Evolutionary conservation across 1,284 basidiomycete genomes (phyloP), one percentile per base, ranked within the genome.

Genomic region (Ganoderma lucidum): DNA sequence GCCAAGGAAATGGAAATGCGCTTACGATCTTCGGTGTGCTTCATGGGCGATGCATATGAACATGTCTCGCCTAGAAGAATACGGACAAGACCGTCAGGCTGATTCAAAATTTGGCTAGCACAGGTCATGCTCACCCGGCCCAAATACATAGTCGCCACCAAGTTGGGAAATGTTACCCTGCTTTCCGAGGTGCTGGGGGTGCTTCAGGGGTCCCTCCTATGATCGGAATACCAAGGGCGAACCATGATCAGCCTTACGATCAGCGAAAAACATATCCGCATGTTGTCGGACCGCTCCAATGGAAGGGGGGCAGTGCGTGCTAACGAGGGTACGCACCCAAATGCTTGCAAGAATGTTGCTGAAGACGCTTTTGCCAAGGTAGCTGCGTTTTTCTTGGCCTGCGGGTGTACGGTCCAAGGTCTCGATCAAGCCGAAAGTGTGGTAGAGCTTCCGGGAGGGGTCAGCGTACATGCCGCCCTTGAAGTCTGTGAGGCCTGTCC

Each of bases 61-160:
- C 88, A 89, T 35, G 73, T 73, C 48, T 75, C 64, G 32, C 77
- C 81, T 79, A 45, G 23, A 41, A 41, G 37, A 15, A 37, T n/a
- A 58, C 53, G n/a, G 56, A 59, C 41, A 6, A 35, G 41, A 55
- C 6, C 5, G 35, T 58, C n/a, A 44, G 39, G 14, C n/a, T 32
- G 6, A 12, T 19, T 12, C 44, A 23, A 6, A 14, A 28, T 9
- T 59, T n/a, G 3, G 6, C 28, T 32, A n/a, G 23, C 44, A 35
- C n/a, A 32, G 60, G 6, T 1, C 55, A 45, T 15, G 65, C 76
- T 15, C 72, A 86, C 87, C 87, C 41, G 87, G 86, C 32, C 87
- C 88, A 62, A 91, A 82, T 32, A 91, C 78, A 70, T 90, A 90
- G 48, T 91, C 90, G 2, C 88, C 89, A 1, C 89, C 90, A 0